These are phyloP conservation scores for Dothistroma pini DNA, from an alignment of 2,329 filamentous ascomycete genomes.

Conservation along the genomic window DNA sequence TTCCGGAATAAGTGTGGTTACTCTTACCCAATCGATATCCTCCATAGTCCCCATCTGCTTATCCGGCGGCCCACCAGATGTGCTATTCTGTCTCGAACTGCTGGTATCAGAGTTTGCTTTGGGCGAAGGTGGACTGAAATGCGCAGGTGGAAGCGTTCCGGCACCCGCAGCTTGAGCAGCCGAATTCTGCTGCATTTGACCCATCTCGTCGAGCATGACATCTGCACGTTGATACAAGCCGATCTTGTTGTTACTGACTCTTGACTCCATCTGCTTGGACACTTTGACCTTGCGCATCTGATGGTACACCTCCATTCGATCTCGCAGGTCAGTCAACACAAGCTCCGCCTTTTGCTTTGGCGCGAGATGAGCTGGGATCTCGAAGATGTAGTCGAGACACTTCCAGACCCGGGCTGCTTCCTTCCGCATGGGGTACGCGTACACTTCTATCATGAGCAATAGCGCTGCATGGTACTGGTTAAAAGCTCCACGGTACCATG, in stretches of 20 bases:
- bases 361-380: constrained; percentile 51
- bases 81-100: not conserved
- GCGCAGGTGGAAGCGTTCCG: constrained; percentile 20
- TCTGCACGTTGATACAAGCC: not conserved
- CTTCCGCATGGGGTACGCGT: constrained; percentile 53
- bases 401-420: constrained; percentile 66
- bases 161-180: constrained; percentile 5
- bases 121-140: constrained; percentile 26
- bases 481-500: constrained; percentile 67
- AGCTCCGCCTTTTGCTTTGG: constrained; percentile 57
- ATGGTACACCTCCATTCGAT: constrained; percentile 58
- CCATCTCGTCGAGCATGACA: constrained; percentile 10
- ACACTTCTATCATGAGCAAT: constrained; percentile 65
- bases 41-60: constrained; percentile 40
- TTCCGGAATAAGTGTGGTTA: constrained; percentile 14
- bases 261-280: constrained; percentile 32
- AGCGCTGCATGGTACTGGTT: constrained; percentile 71
- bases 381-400: constrained; percentile 69
- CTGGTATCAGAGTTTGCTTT: constrained; percentile 13
- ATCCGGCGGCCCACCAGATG: constrained; percentile 8
- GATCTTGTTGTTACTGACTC: constrained; percentile 18
- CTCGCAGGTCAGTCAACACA: constrained; percentile 60
- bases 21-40: constrained; percentile 63
- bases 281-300: constrained; percentile 51
- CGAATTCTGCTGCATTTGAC: constrained; percentile 17